Base-by-base conservation (phyloP, 2,329 filamentous ascomycete genomes). In the Hypocreales sp. region DNA sequence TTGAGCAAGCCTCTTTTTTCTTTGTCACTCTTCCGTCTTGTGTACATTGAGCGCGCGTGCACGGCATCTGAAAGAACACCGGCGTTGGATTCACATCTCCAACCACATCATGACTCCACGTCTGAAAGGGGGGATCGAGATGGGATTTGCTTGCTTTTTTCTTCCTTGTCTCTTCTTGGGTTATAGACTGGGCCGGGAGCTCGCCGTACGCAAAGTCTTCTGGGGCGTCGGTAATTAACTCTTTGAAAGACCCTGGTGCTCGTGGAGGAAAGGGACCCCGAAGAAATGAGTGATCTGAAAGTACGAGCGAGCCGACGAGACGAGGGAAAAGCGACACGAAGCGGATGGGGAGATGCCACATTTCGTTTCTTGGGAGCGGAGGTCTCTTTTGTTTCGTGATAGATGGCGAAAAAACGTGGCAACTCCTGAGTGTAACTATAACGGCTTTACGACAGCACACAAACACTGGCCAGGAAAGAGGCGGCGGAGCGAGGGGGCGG, bases 31-130 rank as follows among this genome's bases (percentile, higher is more conserved):
- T 25, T 34, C 37, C 39, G 34, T 39, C 33, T 45, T 38, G 30
- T 45, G 38, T 48, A 42, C 41, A 43, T 44, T 39, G 34, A 50
- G 50, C 50, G 47, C 39, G 46, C 44, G 46, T 51, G 45, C 46
- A n/a, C n/a, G 37, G 40, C 41, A 45, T 49, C 32, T 45, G 38
- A 42, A 29, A 40, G 39, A 46, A 44, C 39, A 41, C 31, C 33
- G 47, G 49, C 48, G 49, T 52, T 51, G 44, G 41, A 47, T 44
- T 37, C 32, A 31, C 36, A 44, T 40, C 37, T 42, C 37, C 38
- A 43, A 40, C 37, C 40, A 39, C 31, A 40, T 45, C 33, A 46
- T 40, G 44, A 45, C 40, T 32, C 35, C 40, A 26, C n/a, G n/a
- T 35, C 23, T 38, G 37, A 36, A 35, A 36, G 32, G 35, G 39